Base-by-base conservation (phyloP, 768 basidiomycete genomes). In the Auriscalpium microsporum region DNA sequence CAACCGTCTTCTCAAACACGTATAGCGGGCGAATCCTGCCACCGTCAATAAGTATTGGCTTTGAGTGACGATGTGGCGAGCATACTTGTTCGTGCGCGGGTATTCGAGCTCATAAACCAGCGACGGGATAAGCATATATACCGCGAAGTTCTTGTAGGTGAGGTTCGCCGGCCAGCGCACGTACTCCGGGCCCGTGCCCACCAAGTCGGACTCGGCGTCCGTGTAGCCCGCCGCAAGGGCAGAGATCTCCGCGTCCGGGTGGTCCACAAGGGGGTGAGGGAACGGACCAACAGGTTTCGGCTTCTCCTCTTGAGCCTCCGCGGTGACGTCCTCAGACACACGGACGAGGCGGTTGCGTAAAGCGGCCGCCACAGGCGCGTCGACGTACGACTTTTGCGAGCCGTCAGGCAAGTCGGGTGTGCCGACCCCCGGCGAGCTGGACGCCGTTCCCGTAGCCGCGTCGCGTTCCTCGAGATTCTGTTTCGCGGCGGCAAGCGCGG, bases 71-170 rank as follows among this genome's bases (percentile, higher is more conserved):
- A 11, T 17, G 49, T 14, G n/a, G 9, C 45, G 13, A 10, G 71
- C 80, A 50, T 64, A 90, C 90, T 77, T 73, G 35, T 89, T 83
- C 10, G 95, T 97, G 50, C 95, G 75, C 10, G 95, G 95, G 68
- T 94, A 99, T 70, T 97, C 94, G 36, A 98, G 75, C 68, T 98
- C 94, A 65, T 99, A 99, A 8, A 97, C 94, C 45, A 99, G 77
- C 0, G 92, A 92, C 13, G 96, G 96, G 47, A 90, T 84, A 40
- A 94, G 72, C 71, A 90, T 82, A 70, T 94, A 99, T 40, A 86
- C 79, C 33, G 80, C 80, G 66, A 94, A 98, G 69, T 92, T 87
- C 64, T 76, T 80, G 65, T 82, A 78, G 0, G 84, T 86, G 58
- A 98, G 78, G 67, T 94, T 97, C 48, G 84, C 75, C 0, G 94